Conservation (phyloP, 768 basidiomycete genomes). For the Fomitopsis serialis region DNA sequence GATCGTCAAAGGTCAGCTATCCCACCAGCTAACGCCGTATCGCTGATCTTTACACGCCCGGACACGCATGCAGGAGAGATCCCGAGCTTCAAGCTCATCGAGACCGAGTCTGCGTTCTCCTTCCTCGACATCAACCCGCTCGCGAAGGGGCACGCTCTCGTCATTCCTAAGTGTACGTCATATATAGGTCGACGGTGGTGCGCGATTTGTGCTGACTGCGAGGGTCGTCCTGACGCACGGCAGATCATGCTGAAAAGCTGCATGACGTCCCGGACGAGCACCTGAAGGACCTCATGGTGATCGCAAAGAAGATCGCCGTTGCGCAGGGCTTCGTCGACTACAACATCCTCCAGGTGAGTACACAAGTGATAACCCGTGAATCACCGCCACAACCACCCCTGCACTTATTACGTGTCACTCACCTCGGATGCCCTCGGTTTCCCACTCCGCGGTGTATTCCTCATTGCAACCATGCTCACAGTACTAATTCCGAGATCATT, state of each 20-base stretch:
- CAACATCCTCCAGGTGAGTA: conserved; percentile 69
- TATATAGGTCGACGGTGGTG: not conserved
- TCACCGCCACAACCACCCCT: too few relatives aligned
- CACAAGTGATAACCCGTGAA: too few relatives aligned
- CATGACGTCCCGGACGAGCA: conserved; percentile 87
- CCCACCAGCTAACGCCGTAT: not conserved
- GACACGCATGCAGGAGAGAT: conserved; percentile 61
- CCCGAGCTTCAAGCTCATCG: conserved; percentile 80
- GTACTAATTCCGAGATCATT: not conserved
- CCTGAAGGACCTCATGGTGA: conserved; percentile 67
- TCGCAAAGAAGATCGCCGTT: conserved; percentile 83
- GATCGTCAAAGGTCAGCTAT: conserved; percentile 73
- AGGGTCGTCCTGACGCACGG: too few relatives aligned
- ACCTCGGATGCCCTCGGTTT: not conserved
- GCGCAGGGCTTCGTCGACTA: conserved; percentile 75
- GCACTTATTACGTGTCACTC: not conserved
- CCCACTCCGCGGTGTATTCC: not conserved
- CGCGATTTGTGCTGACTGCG: too few relatives aligned
- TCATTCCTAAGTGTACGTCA: conserved; percentile 85
- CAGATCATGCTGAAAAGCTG: conserved; percentile 83
- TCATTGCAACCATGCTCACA: not conserved
- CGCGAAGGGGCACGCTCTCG: conserved; percentile 83
- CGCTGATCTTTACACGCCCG: not conserved
- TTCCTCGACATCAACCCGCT: conserved; percentile 94
- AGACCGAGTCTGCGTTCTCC: conserved; percentile 71